Base-by-base conservation (phyloP, 2,329 filamentous ascomycete species). In the Hypoxylon sp. region DNA sequence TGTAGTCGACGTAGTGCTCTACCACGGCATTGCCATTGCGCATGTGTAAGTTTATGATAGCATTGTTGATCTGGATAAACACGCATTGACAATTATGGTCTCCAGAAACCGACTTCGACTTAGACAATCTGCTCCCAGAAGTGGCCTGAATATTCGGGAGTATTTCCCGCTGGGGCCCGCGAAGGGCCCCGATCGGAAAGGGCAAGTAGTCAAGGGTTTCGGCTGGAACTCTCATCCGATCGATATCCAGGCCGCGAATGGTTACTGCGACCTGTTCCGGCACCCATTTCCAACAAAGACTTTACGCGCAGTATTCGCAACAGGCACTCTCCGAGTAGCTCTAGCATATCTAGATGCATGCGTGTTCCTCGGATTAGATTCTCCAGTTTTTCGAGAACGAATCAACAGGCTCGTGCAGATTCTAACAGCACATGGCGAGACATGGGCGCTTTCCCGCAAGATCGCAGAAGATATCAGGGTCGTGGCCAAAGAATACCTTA, bases 1-100 rank as follows among this genome's bases (percentile, higher is more conserved):
- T 21, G 72, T 76, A 19, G 74, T 79, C 0, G 80, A 82, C 48
- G 76, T 82, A 67, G 72, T 82, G 19, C 74, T 82, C 32, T 80
- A 81, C 42, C 76, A 77, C 29, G 78, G 79, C 3, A 74, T 81
- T 17, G 75, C 73, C 10, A 74, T 79, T 37, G 76, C 79, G 27
- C 76, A 82, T 62, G 72, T 74, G 80, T 82, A 73, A 72, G 80
- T 73, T 50, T 37, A 3, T 17, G 27, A 17, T 52, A 60, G 37
- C 31, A 32, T 15, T 37, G 24, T 21, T 11, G 52, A 65, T 39
- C 17, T 8, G 13, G 24, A 24, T 19, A 24, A 42, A 39, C 21
- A 32, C 52, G 19, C 10, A 52, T 56, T 71, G 37, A 69, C 57
- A 6, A 19, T 8, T 46, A 42, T 39, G 39, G 24, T 60, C 19